Evolutionary conservation across 2,329 filamentous ascomycete species (phyloP), one percentile per base, ranked within the genome.

Genomic region (Malbranchea zuffiana): DNA sequence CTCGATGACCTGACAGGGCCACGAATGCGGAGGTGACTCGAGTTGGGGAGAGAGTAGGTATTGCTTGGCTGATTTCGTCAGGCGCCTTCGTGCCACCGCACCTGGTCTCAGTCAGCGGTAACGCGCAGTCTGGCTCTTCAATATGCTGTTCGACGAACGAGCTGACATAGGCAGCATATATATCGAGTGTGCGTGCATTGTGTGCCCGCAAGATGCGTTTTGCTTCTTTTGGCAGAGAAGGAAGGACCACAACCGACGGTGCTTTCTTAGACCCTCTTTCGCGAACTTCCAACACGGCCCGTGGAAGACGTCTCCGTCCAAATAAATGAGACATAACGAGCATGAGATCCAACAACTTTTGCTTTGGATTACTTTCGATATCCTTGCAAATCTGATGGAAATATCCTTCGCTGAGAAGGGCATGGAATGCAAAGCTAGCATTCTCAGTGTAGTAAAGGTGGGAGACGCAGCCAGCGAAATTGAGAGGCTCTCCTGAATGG

Each of bases 361-460:
- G 45, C 11, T 71, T 57, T 1, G 67, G 65, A 11, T 68, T 67
- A 3, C 53, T 59, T 28, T 71, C 56, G 23, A 82, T 66, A 11
- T 71, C 62, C 2, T 64, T 64, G 50, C 80, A 83, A 0, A 87
- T 57, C 15, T 65, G 56, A 44, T 76, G 69, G 52, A 87, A 80
- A 50, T 81, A 86, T 0, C 81, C 80, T 2, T 70, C 72, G 41
- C 75, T 78, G 1, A 88, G 60, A 6, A 88, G 63, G 1, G 80
- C 74, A 51, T 87, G 82, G 57, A 87, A 83, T 0, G 80, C 80
- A 51, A 87, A 86, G 4, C 74, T 75, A 0, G 78, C 74, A 48
- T 81, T 83, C 47, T 86, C 80, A 0, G 78, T 81, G 48, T 78
- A 85, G 60, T 86, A 86, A 1, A 88, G 60, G 56, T 86, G 80